A percentile compares a stretch with the other conserved stretches of the same genome.
phyloP scores from a whole-genome alignment of 1,284 basidiomycete genomes.

The Rhodotorula sp. region DNA sequence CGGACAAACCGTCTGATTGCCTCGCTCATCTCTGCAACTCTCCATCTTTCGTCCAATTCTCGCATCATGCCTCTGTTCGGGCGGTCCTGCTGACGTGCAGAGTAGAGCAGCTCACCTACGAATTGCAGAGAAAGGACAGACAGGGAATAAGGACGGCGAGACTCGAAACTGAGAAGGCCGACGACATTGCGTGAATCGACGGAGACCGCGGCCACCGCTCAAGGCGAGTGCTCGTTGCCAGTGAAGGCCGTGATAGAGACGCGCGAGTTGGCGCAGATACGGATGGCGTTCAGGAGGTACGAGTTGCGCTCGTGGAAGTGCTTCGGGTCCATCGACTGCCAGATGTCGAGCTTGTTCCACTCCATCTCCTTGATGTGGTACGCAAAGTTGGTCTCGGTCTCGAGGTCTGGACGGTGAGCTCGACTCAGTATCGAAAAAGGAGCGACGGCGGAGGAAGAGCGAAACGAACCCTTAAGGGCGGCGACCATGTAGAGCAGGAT shows the following conservation, averaged over 20 bases:
- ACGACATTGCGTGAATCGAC: no score
- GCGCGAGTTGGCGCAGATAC: constrained; percentile 13
- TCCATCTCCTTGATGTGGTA: constrained; percentile 17
- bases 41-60: no score
- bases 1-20: no score
- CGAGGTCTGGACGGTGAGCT: constrained; percentile 5
- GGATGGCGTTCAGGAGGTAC: constrained; percentile 16
- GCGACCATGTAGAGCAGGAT: constrained; percentile 32
- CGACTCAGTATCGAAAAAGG: neutral
- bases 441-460: neutral
- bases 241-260: constrained; percentile 11
- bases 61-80: no score
- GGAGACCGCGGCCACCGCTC: no score
- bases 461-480: constrained; percentile 6
- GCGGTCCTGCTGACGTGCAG: no score
- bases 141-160: no score
- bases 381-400: constrained; percentile 29
- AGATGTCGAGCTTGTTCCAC: constrained; percentile 9
- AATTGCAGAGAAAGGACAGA: no score
- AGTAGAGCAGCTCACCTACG: no score
- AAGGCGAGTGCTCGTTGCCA: constrained; percentile 6
- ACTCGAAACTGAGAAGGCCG: no score
- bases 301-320: constrained; percentile 11
- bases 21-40: no score
- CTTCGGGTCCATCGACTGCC: neutral